These are phyloP conservation scores for Lipomyces sp. DNA, from an alignment of 805 yeast genomes.

Conservation along the genomic window DNA sequence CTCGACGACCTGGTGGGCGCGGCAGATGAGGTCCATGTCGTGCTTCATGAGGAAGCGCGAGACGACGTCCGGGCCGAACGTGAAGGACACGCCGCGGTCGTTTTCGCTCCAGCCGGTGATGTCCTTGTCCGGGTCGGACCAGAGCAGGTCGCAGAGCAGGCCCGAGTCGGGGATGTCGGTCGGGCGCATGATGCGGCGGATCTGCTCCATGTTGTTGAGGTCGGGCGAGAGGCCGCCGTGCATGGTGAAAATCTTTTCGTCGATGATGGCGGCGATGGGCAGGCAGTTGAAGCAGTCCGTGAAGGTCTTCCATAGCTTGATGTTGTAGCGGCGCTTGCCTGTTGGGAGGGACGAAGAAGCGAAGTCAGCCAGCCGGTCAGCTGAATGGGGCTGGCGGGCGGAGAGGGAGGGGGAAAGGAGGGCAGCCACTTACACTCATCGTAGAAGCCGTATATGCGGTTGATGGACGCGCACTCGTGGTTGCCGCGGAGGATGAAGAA, in stretches of 20 bases:
- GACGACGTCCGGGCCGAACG: slow-evolving; percentile 99
- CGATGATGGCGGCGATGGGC: slow-evolving; percentile 97
- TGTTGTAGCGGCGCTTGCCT: slow-evolving; percentile 87
- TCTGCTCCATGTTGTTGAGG: slow-evolving; percentile 96
- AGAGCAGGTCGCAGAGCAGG: slow-evolving; percentile 86
- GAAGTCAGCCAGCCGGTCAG: neutral
- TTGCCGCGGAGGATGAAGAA: slow-evolving; percentile 95
- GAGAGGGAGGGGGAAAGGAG: neutral
- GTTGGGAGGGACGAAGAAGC: neutral
- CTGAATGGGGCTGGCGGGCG: neutral
- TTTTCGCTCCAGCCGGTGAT: slow-evolving; percentile 98
- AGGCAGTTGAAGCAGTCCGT: slow-evolving; percentile 98
- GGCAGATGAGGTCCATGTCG: slow-evolving; percentile 95
- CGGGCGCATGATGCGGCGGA: slow-evolving; percentile 98
- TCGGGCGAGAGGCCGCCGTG: slow-evolving; percentile 99
- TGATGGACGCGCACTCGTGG: slow-evolving; percentile 97
- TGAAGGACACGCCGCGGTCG: slow-evolving; percentile 97
- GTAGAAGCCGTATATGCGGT: slow-evolving; percentile 96
- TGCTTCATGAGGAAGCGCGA: slow-evolving; percentile 94
- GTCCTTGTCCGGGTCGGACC: slow-evolving; percentile 99
- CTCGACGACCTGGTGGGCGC: slow-evolving; percentile 99
- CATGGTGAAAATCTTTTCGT: slow-evolving; percentile 97
- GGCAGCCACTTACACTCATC: slow-evolving; percentile 69
- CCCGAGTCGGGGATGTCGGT: slow-evolving; percentile 99
- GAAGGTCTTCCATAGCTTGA: slow-evolving; percentile 97